Evolutionary conservation across 2,329 filamentous ascomycete species (phyloP), one percentile per base, ranked within the genome.

Genomic region (Ascochyta rabiei): DNA sequence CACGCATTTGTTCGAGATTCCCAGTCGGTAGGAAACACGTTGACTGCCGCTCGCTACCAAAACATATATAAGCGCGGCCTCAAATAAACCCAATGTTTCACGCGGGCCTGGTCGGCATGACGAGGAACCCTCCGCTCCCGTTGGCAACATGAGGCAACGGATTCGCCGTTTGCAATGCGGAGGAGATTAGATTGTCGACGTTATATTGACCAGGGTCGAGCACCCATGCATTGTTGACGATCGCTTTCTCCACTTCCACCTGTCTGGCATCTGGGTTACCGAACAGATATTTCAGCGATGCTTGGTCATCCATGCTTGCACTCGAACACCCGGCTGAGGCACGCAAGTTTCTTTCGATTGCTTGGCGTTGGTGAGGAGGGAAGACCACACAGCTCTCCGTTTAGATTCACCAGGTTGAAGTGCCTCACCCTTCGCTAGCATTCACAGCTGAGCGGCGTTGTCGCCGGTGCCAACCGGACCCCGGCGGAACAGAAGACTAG

Each of bases 21-120:
- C 3, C 10, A 15, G 21, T 12, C 19, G 7, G 34, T 53, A 48
- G 35, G 39, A 33, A 48, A 19, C 41, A 35, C 28, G 30, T 41
- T 19, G 23, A 48, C 21, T 48, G 41, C 49, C 40, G 52, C 42
- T 52, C 49, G 42, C 41, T 55, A 49, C 46, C 46, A 10, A 24
- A 54, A 28, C 2, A 21, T 6, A 26, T 16, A 13, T 33, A 46
- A 55, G 52, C 52, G 46, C 41, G 46, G 37, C 52, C 13, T 55
- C 41, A 30, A 50, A 31, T 50, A 46, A 50, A 49, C 46, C 46
- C 46, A 55, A 50, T 38, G 52, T 55, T 55, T 55, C 52, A 55
- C 15, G 10, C 49, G 50, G 46, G 42, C 52, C 50, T 42, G 42
- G 35, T 46, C 52, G 46, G 46, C 52, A 42, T 39, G 35, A 46